phyloP scores from a whole-genome alignment of 345 rosid genomes.

The thale cress (Arabidopsis thaliana) region DNA sequence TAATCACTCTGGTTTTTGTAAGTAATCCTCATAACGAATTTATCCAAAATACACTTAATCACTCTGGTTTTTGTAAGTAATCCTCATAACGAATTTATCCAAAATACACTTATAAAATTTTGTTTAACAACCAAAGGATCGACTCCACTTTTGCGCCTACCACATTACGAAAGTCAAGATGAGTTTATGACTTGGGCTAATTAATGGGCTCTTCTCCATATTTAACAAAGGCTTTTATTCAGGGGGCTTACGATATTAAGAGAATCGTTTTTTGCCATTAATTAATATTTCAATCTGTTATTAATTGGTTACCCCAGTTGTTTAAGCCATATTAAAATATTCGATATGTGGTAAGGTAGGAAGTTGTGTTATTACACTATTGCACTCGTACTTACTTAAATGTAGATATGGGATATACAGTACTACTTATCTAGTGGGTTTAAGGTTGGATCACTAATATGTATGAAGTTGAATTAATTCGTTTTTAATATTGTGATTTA shows the following conservation, averaged over 20 bases:
- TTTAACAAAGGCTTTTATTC: not conserved
- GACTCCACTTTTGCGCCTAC: not conserved
- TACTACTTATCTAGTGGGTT: not conserved
- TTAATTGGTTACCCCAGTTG: not conserved
- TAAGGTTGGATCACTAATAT: not conserved
- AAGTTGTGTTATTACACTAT: not conserved
- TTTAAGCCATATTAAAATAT: not conserved
- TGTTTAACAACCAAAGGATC: not conserved
- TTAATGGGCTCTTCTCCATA: not conserved
- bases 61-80: not conserved
- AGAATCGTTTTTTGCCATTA: not conserved
- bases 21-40: not conserved
- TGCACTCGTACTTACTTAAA: not conserved
- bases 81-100: not conserved
- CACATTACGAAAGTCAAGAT: not conserved
- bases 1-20: not conserved
- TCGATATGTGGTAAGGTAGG: not conserved
- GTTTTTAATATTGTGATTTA: not conserved
- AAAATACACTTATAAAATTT: not conserved
- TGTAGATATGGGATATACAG: not conserved
- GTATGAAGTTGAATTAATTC: not conserved
- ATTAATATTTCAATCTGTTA: too few species aligned
- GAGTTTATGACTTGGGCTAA: not conserved
- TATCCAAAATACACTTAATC: too few species aligned
- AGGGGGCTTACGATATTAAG: not conserved